phyloP scores from a whole-genome alignment of 1,284 basidiomycete genomes.

The Leccinum subfulvum region DNA sequence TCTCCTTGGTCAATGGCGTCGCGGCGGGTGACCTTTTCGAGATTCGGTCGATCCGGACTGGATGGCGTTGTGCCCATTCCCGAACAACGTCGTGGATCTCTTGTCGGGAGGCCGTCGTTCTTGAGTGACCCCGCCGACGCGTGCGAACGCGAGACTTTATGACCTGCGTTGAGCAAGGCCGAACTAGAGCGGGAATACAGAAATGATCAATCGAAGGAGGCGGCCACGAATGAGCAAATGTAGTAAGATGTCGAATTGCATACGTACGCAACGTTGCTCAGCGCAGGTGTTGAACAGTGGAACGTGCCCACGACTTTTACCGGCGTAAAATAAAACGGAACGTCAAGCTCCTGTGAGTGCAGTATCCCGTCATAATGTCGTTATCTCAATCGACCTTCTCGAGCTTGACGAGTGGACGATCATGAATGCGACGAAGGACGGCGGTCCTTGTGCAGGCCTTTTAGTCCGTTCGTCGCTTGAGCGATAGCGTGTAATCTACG shows the following conservation, averaged over 20 bases:
- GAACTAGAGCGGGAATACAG: constrained; percentile 49
- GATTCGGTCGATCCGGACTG: constrained; percentile 82
- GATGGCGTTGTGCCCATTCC: constrained; percentile 78
- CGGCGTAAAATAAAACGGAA: constrained; percentile 92
- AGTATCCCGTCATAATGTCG: constrained; percentile 3
- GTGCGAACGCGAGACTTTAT: constrained; percentile 87
- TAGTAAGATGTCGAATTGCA: not conserved
- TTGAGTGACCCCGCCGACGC: constrained; percentile 88
- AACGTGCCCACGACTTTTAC: constrained; percentile 80
- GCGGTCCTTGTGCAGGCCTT: no score
- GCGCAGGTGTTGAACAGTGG: constrained; percentile 76
- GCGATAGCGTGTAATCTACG: no score
- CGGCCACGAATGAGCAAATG: not conserved
- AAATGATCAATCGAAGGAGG: not conserved
- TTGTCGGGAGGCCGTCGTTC: constrained; percentile 71
- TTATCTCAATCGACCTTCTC: no score
- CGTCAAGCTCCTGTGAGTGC: constrained; percentile 65
- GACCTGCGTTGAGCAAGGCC: constrained; percentile 84
- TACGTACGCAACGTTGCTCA: constrained; percentile 73
- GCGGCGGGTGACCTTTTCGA: constrained; percentile 69
- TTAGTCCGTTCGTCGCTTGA: no score
- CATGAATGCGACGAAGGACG: no score
- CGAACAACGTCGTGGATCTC: constrained; percentile 85
- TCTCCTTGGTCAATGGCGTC: constrained; percentile 61
- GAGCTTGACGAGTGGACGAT: no score